Evolutionary conservation across 257 asterid genomes (phyloP).

Genomic region (Gentiana dahurica): DNA sequence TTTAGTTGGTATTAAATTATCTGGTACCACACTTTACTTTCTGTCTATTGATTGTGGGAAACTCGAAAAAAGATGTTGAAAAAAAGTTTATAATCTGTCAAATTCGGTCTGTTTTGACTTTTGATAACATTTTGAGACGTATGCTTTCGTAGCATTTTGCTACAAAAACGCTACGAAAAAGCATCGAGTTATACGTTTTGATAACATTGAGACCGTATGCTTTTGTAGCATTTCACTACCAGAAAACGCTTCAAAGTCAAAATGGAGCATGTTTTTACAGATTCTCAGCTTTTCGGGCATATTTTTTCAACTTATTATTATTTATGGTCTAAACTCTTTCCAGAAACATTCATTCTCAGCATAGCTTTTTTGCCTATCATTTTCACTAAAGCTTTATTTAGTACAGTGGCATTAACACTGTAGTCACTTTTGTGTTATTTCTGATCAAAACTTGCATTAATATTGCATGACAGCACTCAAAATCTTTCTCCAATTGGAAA

Average conservation of each 20-base stretch:
- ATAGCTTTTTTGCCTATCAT: not conserved
- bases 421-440: not conserved
- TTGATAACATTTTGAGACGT: no score
- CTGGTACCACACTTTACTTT: no score
- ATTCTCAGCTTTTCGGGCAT: conserved; percentile 6
- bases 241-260: conserved; percentile 26
- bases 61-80: no score
- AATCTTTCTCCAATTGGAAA: not conserved
- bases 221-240: conserved; percentile 5
- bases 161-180: not conserved
- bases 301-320: not conserved
- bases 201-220: no score
- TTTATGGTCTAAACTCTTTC: conserved; percentile 1
- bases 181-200: not conserved
- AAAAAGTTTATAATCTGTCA: no score
- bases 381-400: not conserved
- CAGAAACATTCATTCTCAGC: not conserved
- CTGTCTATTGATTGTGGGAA: no score
- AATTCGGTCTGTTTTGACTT: no score
- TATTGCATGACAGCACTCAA: not conserved
- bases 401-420: not conserved
- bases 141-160: not conserved
- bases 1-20: no score
- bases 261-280: conserved; percentile 6
- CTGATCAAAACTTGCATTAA: not conserved